Conservation (phyloP, 2,329 filamentous ascomycete species). For the Microcera coccophila region DNA sequence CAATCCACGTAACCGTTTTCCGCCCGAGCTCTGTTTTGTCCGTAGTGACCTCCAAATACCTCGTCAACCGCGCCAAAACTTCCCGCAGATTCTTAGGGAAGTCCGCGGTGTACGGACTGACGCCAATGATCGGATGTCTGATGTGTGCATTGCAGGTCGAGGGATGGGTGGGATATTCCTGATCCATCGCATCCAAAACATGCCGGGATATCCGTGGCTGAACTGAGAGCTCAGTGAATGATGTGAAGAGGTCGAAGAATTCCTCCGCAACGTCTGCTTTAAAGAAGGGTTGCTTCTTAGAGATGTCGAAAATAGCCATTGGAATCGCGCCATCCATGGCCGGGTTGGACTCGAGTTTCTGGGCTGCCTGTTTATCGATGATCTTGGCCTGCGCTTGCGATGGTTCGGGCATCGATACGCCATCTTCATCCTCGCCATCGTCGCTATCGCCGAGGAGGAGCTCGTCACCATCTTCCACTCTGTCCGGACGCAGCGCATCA, state of each 20-base stretch:
- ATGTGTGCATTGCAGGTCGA: conserved; percentile 68
- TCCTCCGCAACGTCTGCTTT: conserved; percentile 61
- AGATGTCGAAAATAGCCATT: conserved; percentile 83
- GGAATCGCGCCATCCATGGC: conserved; percentile 92
- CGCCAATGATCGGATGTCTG: conserved; percentile 63
- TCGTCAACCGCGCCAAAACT: conserved; percentile 60
- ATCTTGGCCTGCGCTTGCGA: conserved; percentile 40
- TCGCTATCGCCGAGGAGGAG: conserved; percentile 42
- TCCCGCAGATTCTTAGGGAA: conserved; percentile 70
- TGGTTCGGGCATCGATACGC: conserved; percentile 43
- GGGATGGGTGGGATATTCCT: conserved; percentile 56
- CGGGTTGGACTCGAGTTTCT: conserved; percentile 67
- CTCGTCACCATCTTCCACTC: conserved; percentile 47
- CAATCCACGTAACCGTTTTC: conserved; percentile 54
- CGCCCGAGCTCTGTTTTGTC: conserved; percentile 44
- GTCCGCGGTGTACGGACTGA: conserved; percentile 59
- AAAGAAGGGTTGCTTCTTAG: conserved; percentile 72
- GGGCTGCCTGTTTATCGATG: conserved; percentile 43
- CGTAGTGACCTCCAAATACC: conserved; percentile 41
- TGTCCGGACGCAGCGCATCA: conserved; percentile 43
- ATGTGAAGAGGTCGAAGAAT: conserved; percentile 77
- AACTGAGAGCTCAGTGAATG: conserved; percentile 64
- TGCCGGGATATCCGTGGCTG: conserved; percentile 66
- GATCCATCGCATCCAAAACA: conserved; percentile 62
- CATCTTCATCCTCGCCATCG: conserved; percentile 44